Percentiles rank a stretch among this genome's conserved stretches.
Conservation (phyloP, 208 protist species). For the Crithidia acanthocephali region DNA sequence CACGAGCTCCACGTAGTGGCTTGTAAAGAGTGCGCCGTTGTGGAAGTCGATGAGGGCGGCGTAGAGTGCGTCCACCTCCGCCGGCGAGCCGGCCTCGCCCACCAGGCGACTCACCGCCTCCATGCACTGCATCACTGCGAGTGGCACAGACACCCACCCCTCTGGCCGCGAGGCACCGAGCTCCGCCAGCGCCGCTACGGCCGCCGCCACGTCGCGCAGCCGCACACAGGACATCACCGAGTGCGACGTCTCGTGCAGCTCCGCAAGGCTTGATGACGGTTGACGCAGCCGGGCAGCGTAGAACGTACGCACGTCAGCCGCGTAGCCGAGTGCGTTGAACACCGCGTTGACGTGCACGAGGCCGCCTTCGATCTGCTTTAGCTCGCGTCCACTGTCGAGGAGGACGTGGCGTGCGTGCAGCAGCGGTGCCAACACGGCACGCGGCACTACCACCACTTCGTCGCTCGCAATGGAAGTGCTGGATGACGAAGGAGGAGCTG, state of each 20-base stretch:
- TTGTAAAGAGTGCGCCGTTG: constrained; percentile 73
- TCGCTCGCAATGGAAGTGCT: not conserved
- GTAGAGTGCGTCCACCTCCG: constrained; percentile 66
- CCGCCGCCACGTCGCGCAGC: constrained; percentile 39
- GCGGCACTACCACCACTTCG: not conserved
- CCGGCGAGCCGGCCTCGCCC: constrained; percentile 40
- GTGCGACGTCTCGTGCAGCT: constrained; percentile 72
- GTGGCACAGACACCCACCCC: constrained; percentile 72
- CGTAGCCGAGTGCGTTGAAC: constrained; percentile 49
- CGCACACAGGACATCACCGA: constrained; percentile 62
- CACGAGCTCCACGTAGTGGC: constrained; percentile 69
- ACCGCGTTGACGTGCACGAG: constrained; percentile 67
- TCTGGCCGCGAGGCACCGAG: constrained; percentile 60
- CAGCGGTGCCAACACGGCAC: constrained; percentile 11
- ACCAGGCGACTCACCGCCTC: constrained; percentile 52
- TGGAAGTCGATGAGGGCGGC: constrained; percentile 67
- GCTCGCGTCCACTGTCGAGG: constrained; percentile 18
- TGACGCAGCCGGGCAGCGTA: constrained; percentile 32
- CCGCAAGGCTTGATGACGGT: constrained; percentile 4
- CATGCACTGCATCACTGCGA: constrained; percentile 46
- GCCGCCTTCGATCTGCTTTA: constrained; percentile 57
- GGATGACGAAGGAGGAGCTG: too few relatives aligned
- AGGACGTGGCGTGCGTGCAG: constrained; percentile 44
- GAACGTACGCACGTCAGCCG: constrained; percentile 40
- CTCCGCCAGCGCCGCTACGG: constrained; percentile 46